Conservation (phyloP, 2,329 filamentous ascomycete species). For the Paraphoma sp. region DNA sequence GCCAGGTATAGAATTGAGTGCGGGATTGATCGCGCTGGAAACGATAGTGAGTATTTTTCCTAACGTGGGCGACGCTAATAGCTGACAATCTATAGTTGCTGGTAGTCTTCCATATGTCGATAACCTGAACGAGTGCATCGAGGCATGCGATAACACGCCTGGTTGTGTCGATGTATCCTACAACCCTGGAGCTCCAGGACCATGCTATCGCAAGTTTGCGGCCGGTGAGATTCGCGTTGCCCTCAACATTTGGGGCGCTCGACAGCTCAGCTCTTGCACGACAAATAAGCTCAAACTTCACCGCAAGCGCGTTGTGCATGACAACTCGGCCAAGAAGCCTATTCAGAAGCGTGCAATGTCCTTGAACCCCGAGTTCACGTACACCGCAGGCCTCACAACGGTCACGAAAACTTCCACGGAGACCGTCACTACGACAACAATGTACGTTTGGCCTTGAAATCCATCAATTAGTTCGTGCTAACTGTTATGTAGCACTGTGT, state of each 20-base stretch:
- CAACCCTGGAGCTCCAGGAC: constrained; percentile 13
- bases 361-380: constrained; percentile 11
- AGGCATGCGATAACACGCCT: constrained; percentile 23
- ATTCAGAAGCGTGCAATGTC: constrained; percentile 5
- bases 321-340: neutral
- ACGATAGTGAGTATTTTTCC: constrained; percentile 12
- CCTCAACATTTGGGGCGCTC: constrained; percentile 26
- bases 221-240: constrained; percentile 12
- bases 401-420: neutral
- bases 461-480: neutral
- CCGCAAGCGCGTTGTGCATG: constrained; percentile 16
- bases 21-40: constrained; percentile 27
- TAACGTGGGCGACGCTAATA: neutral
- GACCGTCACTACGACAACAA: neutral
- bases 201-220: constrained; percentile 35
- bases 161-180: constrained; percentile 32
- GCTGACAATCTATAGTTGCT: constrained; percentile 8
- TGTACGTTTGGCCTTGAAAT: neutral
- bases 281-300: constrained; percentile 9
- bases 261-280: constrained; percentile 14
- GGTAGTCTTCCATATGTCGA: constrained; percentile 10
- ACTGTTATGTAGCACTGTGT: constrained; percentile 3
- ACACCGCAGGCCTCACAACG: neutral
- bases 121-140: constrained; percentile 22
- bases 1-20: constrained; percentile 31